These are phyloP conservation scores for Centrapalus pauciflorus DNA, from an alignment of 129 eudicot species.

Conservation along the genomic window DNA sequence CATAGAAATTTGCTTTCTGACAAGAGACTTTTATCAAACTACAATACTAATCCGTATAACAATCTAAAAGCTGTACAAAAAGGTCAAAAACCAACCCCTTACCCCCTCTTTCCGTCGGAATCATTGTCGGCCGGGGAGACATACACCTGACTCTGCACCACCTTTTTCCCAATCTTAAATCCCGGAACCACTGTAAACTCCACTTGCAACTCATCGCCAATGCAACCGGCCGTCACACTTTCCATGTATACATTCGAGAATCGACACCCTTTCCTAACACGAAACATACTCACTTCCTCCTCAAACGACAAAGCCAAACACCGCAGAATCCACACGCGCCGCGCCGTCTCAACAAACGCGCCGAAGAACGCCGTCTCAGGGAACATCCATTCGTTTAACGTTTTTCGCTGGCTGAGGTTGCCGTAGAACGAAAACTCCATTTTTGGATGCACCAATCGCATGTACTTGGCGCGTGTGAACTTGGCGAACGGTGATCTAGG, in stretches of 20 bases:
- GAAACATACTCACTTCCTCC: constrained; percentile 44
- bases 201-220: constrained; percentile 39
- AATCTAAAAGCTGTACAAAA: neutral
- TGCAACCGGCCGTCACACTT: constrained; percentile 40
- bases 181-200: constrained; percentile 81
- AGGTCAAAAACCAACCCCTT: neutral
- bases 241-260: constrained; percentile 75
- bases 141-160: constrained; percentile 69
- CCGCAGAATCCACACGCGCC: constrained; percentile 60
- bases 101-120: neutral
- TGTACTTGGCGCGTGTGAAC: constrained; percentile 47
- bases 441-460: constrained; percentile 61
- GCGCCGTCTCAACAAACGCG: constrained; percentile 58
- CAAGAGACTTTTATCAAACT: no score
- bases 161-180: constrained; percentile 60
- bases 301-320: constrained; percentile 53
- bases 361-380: constrained; percentile 56
- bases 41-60: constrained; percentile 2
- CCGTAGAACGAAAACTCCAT: constrained; percentile 76
- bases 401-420: constrained; percentile 53
- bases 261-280: constrained; percentile 26
- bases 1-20: no score
- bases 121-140: constrained; percentile 23
- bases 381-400: constrained; percentile 38
- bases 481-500: constrained; percentile 41